phyloP scores from a whole-genome alignment of 768 basidiomycete genomes.

The Calvatia gigantea region DNA sequence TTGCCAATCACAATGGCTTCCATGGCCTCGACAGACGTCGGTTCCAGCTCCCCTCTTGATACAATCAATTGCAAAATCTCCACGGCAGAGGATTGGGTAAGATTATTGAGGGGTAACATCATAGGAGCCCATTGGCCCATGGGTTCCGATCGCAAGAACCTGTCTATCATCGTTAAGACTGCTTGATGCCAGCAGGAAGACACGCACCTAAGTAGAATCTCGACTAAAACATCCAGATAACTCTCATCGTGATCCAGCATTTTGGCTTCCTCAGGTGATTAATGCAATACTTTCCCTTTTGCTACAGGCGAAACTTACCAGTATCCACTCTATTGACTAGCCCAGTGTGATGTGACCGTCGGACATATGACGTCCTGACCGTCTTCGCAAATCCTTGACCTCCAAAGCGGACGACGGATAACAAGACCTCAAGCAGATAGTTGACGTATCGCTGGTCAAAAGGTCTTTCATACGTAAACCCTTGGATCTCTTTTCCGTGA shows the following conservation, averaged over 20 bases:
- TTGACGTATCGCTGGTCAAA: conserved; percentile 75
- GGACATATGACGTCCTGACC: conserved; percentile 59
- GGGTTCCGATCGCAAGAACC: conserved; percentile 80
- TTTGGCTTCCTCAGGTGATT: conserved; percentile 24
- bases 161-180: conserved; percentile 24
- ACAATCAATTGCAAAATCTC: conserved; percentile 83
- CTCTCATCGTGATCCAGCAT: conserved; percentile 50
- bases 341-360: conserved; percentile 60
- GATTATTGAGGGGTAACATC: conserved; percentile 60
- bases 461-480: conserved; percentile 64
- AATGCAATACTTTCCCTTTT: neutral
- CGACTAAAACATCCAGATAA: conserved; percentile 76
- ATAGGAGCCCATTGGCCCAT: conserved; percentile 37
- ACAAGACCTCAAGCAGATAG: conserved; percentile 73
- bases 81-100: conserved; percentile 70
- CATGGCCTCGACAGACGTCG: conserved; percentile 52
- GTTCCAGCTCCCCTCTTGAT: conserved; percentile 76
- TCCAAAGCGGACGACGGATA: conserved; percentile 80
- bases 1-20: conserved; percentile 73
- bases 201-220: conserved; percentile 67
- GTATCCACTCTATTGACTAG: conserved; percentile 58
- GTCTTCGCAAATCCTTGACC: conserved; percentile 85
- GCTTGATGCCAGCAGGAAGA: neutral
- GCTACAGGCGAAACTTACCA: conserved; percentile 36
- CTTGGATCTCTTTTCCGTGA: conserved; percentile 62